These are phyloP conservation scores for Polygonum aviculare DNA, from an alignment of 148 eudicot genomes.

Conservation along the genomic window DNA sequence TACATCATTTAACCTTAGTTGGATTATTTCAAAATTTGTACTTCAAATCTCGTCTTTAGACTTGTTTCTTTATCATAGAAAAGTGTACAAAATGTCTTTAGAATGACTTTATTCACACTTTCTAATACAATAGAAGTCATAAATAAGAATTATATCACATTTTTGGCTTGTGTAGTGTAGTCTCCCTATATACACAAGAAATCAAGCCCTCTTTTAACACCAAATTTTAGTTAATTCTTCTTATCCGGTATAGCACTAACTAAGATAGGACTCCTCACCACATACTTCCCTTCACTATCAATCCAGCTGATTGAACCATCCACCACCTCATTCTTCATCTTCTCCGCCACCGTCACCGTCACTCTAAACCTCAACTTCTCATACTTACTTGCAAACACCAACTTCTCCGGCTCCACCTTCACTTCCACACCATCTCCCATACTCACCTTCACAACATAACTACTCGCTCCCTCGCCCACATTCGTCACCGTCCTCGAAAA, in stretches of 20 bases:
- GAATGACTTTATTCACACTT: too few species aligned
- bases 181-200: background rate
- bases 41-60: too few species aligned
- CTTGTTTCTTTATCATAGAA: too few species aligned
- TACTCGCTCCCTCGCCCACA: conserved; percentile 18
- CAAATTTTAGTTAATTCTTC: background rate
- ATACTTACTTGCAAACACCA: conserved; percentile 26
- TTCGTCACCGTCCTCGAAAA: conserved; percentile 15
- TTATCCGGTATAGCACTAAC: conserved; percentile 4
- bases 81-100: too few species aligned
- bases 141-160: background rate
- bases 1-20: too few species aligned
- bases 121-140: too few species aligned
- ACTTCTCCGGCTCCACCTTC: conserved; percentile 19
- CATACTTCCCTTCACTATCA: conserved; percentile 19
- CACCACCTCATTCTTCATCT: conserved; percentile 14
- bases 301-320: conserved; percentile 37
- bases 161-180: background rate
- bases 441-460: conserved; percentile 20
- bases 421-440: conserved; percentile 16
- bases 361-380: conserved; percentile 32
- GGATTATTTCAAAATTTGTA: too few species aligned
- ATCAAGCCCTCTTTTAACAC: background rate
- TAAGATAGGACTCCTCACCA: conserved; percentile 41
- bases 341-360: conserved; percentile 22